phyloP scores from a whole-genome alignment of 1,139 yeast genomes.

The Eremothecium gossypii region DNA sequence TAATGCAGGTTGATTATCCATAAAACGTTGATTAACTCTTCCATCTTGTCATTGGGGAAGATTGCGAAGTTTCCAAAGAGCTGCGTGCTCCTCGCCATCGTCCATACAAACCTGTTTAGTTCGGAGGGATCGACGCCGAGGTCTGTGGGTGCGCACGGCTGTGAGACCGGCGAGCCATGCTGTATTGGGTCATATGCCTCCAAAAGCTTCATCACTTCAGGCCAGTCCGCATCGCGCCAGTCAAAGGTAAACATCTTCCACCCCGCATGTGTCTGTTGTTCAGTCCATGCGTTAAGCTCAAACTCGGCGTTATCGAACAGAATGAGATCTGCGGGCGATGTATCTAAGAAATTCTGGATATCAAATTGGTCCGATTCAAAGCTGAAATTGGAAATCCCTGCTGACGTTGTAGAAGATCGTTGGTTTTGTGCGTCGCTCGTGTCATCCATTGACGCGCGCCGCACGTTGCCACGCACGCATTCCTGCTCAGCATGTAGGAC shows the following conservation, averaged over 20 bases:
- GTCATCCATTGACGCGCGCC: neutral
- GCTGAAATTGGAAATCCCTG: neutral
- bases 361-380: neutral
- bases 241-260: constrained; percentile 2
- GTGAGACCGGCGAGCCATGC: neutral
- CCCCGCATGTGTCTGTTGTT: neutral
- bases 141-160: neutral
- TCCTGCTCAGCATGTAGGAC: neutral
- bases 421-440: neutral
- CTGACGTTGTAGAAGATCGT: neutral
- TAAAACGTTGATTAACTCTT: constrained; percentile 1
- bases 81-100: constrained; percentile 3
- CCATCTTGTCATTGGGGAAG: constrained; percentile 4
- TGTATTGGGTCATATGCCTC: constrained; percentile 5
- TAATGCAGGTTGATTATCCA: constrained; percentile 4
- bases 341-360: constrained; percentile 1
- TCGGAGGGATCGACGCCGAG: neutral
- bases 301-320: neutral
- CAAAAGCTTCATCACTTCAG: constrained; percentile 3
- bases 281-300: neutral
- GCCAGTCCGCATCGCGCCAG: constrained; percentile 4
- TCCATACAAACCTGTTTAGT: constrained; percentile 4
- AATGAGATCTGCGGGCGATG: constrained; percentile 3
- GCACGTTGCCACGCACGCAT: neutral
- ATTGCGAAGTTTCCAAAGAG: constrained; percentile 3